Evolutionary conservation across 139 green algal genomes (phyloP).

Genomic region (Pseudopediastrum boryanum): DNA sequence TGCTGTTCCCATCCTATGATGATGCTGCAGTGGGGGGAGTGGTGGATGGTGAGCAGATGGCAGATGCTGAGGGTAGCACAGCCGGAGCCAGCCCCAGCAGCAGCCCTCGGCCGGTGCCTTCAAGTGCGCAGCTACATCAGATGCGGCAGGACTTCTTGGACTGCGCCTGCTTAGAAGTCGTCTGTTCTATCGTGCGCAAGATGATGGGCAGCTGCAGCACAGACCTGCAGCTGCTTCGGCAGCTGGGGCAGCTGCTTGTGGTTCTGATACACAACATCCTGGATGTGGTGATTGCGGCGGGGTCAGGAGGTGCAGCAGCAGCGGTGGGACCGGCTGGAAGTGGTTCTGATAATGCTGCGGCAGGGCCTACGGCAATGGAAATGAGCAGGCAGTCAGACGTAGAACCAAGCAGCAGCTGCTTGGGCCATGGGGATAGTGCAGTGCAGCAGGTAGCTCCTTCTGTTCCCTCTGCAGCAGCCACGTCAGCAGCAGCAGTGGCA

Average conservation of each 20-base stretch:
- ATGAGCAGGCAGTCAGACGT: not conserved
- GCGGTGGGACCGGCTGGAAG: too few relatives aligned
- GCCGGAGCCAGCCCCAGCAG: conserved; percentile 8
- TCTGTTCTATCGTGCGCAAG: conserved; percentile 7
- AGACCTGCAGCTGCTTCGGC: conserved; percentile 41
- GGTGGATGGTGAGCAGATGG: not conserved
- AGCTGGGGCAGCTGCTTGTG: conserved; percentile 46
- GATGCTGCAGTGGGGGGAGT: not conserved
- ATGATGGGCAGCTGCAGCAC: conserved; percentile 17
- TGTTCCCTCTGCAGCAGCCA: too few relatives aligned
- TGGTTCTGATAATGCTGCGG: too few relatives aligned
- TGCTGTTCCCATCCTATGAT: conserved; percentile 53
- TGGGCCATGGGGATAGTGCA: too few relatives aligned
- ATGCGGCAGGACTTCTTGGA: conserved; percentile 35
- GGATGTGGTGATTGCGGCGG: not conserved
- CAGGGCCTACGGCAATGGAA: not conserved
- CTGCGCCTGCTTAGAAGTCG: conserved; percentile 23
- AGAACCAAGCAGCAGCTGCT: not conserved
- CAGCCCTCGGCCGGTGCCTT: not conserved
- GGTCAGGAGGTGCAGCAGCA: not conserved
- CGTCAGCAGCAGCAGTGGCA: too few relatives aligned
- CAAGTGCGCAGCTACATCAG: not conserved
- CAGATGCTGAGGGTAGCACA: not conserved
- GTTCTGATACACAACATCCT: conserved; percentile 37
- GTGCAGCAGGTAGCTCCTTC: too few relatives aligned